Conservation (phyloP, 176 grass and related monocot genomes). For the Saccharum spontaneum region DNA sequence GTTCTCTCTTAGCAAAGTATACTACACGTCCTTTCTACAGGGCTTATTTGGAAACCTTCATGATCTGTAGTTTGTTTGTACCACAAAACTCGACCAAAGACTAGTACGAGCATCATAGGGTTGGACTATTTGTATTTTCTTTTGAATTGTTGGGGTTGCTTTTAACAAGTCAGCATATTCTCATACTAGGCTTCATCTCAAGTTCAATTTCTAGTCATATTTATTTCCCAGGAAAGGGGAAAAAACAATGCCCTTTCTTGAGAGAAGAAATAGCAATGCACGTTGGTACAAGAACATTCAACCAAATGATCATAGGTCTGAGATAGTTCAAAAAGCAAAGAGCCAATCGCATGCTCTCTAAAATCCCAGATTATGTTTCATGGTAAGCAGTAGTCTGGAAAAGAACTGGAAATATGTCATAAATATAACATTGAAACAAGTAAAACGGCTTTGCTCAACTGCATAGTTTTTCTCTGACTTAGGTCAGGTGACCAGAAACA, state of each 20-base stretch:
- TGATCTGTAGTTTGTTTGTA: not conserved
- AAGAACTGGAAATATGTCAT: conserved; percentile 23
- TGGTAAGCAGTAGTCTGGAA: not conserved
- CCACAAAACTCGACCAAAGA: not conserved
- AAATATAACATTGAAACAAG: conserved; percentile 17
- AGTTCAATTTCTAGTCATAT: not conserved
- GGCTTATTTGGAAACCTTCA: not conserved
- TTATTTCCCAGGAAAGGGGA: not conserved
- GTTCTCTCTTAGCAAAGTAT: too few relatives aligned
- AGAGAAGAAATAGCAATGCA: not conserved
- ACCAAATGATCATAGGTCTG: not conserved
- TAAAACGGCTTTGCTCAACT: not conserved
- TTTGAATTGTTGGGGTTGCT: not conserved
- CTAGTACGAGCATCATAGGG: not conserved
- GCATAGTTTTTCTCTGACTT: conserved; percentile 10
- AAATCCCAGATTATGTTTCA: not conserved
- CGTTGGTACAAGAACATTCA: not conserved
- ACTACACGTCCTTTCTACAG: too few relatives aligned
- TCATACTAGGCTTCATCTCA: not conserved
- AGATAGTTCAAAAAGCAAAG: not conserved
- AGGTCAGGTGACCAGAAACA: conserved; percentile 14
- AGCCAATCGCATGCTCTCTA: not conserved
- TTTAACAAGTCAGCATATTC: not conserved
- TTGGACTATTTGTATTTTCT: not conserved
- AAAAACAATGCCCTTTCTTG: not conserved